A percentile compares a stretch with the other conserved stretches of the same genome.
Conservation (phyloP, 1,139 yeast species). For the Taiozyma sp. region DNA sequence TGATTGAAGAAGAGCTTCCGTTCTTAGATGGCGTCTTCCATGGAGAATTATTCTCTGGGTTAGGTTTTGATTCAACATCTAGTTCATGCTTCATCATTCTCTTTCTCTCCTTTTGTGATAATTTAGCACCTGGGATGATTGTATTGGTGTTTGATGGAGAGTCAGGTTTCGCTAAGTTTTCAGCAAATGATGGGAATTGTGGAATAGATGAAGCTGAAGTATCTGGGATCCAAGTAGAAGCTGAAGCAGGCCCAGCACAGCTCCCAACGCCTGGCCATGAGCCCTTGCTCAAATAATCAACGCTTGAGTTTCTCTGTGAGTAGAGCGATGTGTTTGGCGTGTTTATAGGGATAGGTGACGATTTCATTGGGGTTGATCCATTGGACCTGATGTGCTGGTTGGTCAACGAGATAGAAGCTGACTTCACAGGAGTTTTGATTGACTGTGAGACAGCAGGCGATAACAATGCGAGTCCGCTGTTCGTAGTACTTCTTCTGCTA, state of each 20-base stretch:
- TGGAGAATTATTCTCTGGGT: conserved; percentile 1
- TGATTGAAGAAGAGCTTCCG: conserved; percentile 1
- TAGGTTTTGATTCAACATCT: conserved; percentile 1
- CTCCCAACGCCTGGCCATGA: conserved; percentile 8
- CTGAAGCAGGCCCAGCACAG: background rate
- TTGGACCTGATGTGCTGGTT: background rate
- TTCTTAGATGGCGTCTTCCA: conserved; percentile 11
- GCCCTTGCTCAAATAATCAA: background rate
- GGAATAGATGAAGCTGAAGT: background rate
- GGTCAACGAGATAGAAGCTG: background rate
- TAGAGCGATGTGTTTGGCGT: background rate
- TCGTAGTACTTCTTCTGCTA: conserved; percentile 12
- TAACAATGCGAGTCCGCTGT: background rate
- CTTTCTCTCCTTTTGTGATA: conserved; percentile 25
- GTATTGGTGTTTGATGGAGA: background rate
- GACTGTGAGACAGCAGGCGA: background rate
- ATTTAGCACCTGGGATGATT: conserved; percentile 9
- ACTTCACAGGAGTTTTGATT: background rate
- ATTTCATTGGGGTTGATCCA: background rate
- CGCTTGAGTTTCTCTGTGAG: background rate
- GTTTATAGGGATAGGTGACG: background rate
- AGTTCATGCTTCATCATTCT: conserved; percentile 15
- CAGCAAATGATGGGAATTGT: conserved; percentile 6
- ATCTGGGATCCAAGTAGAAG: conserved; percentile 5
- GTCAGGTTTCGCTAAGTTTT: conserved; percentile 1